Conservation (phyloP, 176 grass and related monocot genomes). For the Oryza glaberrima region DNA sequence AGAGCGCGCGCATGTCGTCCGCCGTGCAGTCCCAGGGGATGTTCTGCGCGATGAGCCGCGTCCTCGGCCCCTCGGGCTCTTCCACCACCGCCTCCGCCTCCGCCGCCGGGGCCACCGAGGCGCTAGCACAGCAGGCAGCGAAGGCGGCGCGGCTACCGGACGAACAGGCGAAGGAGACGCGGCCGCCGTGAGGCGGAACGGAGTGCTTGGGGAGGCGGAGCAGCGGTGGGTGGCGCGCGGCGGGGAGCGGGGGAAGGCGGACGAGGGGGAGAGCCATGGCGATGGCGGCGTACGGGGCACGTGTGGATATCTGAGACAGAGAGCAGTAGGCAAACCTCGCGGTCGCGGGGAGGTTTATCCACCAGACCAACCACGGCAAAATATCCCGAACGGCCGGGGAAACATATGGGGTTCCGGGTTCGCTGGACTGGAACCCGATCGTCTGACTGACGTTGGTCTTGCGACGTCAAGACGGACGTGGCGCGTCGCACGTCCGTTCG, state of each 20-base stretch:
- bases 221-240: constrained; percentile 24
- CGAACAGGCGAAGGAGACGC: constrained; percentile 16
- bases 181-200: not conserved
- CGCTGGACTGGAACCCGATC: too few species aligned
- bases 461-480: too few species aligned
- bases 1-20: constrained; percentile 77
- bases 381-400: constrained; percentile 21
- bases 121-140: not conserved
- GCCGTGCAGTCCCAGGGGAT: constrained; percentile 84
- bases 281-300: constrained; percentile 6
- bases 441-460: too few species aligned
- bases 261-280: constrained; percentile 61
- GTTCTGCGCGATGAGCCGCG: constrained; percentile 80
- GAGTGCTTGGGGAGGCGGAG: constrained; percentile 22
- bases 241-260: constrained; percentile 39
- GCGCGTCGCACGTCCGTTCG: too few species aligned
- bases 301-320: constrained; percentile 1
- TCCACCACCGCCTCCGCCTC: constrained; percentile 35
- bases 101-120: constrained; percentile 33
- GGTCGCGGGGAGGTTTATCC: constrained; percentile 35
- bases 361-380: constrained; percentile 21
- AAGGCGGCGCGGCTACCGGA: constrained; percentile 24
- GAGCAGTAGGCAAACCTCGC: not conserved
- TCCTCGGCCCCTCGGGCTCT: constrained; percentile 39
- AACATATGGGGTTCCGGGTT: too few species aligned